Evolutionary conservation across 2,329 filamentous ascomycete genomes (phyloP).

Genomic region (Talaromyces sp.): DNA sequence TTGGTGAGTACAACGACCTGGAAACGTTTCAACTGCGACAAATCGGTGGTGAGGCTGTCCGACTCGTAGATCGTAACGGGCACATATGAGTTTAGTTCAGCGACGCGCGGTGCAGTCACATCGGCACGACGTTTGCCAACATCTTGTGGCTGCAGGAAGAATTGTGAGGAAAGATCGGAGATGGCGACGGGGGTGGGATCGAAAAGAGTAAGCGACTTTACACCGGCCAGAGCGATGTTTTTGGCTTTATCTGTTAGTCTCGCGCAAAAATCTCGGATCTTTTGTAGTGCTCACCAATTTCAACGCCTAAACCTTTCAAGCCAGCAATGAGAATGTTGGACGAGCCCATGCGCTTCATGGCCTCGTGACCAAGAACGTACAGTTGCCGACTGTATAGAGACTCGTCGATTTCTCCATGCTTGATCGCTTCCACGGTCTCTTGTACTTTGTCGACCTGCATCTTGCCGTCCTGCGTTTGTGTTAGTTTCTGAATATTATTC

Average conservation of each 20-base stretch:
- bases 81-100: conserved; percentile 94
- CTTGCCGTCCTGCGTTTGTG: conserved; percentile 48
- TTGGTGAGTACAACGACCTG: conserved; percentile 91
- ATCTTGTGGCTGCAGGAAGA: conserved; percentile 86
- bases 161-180: conserved; percentile 91
- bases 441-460: conserved; percentile 63
- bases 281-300: conserved; percentile 61
- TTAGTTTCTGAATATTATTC: conserved; percentile 15
- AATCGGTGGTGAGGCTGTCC: conserved; percentile 68
- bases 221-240: conserved; percentile 95
- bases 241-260: conserved; percentile 60
- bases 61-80: conserved; percentile 73
- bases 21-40: conserved; percentile 82
- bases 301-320: conserved; percentile 89
- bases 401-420: conserved; percentile 66
- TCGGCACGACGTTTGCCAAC: conserved; percentile 88
- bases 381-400: conserved; percentile 67
- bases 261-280: neutral
- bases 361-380: conserved; percentile 70
- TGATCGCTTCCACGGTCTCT: conserved; percentile 60
- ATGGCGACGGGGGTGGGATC: conserved; percentile 83
- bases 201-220: conserved; percentile 93
- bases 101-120: conserved; percentile 82
- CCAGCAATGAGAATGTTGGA: conserved; percentile 93
- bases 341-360: conserved; percentile 98